Evolutionary conservation across 108 stramenopile genomes (phyloP), one percentile per base, ranked within the genome.

Genomic region (Tribonema minus): DNA sequence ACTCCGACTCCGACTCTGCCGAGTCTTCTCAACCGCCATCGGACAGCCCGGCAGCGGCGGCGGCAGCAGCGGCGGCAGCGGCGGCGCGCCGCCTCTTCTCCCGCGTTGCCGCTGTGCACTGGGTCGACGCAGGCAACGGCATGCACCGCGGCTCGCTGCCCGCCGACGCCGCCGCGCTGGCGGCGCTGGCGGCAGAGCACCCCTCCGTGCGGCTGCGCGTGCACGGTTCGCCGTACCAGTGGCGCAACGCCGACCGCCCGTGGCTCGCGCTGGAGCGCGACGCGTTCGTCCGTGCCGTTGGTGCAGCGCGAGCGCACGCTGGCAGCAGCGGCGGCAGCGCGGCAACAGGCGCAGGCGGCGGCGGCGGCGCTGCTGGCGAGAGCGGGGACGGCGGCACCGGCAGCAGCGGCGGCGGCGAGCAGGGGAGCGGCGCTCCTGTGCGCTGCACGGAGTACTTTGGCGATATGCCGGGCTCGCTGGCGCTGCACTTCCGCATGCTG

Each of bases 211-310:
- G 58, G 26, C 32, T 71, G 23, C 60, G 60, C 32, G 58, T 71
- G 29, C 70, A 71, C 70, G 70, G 70, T 3, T 40, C 70, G 59
- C 70, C 60, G 1, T 71, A 71, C 58, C 70, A 71, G 70, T 71
- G 70, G 70, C 28, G 26, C 31, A 71, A 29, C 60, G 58, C 26
- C 5, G 33, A 27, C 36, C 58, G 70, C 0, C 70, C 70, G 4
- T 71, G 58, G 58, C 59, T 71, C 3, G 60, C 35, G 3, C 37
- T 26, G 15, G 70, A 71, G 34, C 58, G 58, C 28, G 32, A 20
- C 37, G 33, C 58, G 20, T 71, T 71, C 23, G 40, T 28, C 38
- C 3, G 67, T 3, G 5, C 27, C 12, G 25, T 1, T 6, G 6
- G 27, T 27, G 37, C 6, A 6, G 66, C 12, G 27, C 37, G 66